Evolutionary conservation across 1,284 basidiomycete species (phyloP).

Genomic region (Malassezia sp.): DNA sequence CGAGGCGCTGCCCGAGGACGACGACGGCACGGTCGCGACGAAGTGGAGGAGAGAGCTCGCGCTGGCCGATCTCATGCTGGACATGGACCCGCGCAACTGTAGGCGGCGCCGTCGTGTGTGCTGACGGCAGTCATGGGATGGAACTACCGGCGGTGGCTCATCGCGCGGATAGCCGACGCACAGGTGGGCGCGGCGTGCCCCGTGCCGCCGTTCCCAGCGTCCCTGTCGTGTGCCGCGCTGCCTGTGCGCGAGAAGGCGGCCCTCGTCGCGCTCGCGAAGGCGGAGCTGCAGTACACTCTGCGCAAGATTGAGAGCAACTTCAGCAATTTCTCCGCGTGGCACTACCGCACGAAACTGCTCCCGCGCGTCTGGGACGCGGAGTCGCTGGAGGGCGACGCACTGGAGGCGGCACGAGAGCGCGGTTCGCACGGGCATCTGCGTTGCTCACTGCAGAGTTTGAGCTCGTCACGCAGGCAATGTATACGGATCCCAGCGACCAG

Average conservation of each 20-base stretch:
- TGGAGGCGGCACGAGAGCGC: too few species aligned
- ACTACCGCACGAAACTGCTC: conserved; percentile 79
- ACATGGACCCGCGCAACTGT: conserved; percentile 40
- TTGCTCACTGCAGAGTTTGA: conserved; percentile 62
- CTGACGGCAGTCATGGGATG: conserved; percentile 30
- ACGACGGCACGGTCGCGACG: neutral
- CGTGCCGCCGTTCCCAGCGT: conserved; percentile 8
- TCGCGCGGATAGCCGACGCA: conserved; percentile 25
- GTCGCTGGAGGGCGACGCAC: conserved; percentile 42
- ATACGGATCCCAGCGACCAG: conserved; percentile 90
- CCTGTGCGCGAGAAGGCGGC: neutral
- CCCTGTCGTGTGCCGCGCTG: neutral
- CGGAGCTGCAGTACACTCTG: conserved; percentile 52
- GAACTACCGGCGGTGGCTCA: conserved; percentile 38
- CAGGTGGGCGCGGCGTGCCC: neutral
- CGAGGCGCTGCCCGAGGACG: conserved; percentile 11
- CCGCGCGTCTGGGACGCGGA: conserved; percentile 56
- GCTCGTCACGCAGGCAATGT: conserved; percentile 81
- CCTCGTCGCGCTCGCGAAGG: conserved; percentile 20
- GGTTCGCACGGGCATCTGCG: too few species aligned
- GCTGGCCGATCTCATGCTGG: conserved; percentile 42
- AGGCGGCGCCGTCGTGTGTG: conserved; percentile 8
- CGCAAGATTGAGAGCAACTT: conserved; percentile 87
- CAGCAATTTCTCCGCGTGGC: conserved; percentile 98
- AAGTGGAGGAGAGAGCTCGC: conserved; percentile 36